Evolutionary conservation across 495 filamentous ascomycete genomes (phyloP).

Genomic region (Penicillium flavigenum): DNA sequence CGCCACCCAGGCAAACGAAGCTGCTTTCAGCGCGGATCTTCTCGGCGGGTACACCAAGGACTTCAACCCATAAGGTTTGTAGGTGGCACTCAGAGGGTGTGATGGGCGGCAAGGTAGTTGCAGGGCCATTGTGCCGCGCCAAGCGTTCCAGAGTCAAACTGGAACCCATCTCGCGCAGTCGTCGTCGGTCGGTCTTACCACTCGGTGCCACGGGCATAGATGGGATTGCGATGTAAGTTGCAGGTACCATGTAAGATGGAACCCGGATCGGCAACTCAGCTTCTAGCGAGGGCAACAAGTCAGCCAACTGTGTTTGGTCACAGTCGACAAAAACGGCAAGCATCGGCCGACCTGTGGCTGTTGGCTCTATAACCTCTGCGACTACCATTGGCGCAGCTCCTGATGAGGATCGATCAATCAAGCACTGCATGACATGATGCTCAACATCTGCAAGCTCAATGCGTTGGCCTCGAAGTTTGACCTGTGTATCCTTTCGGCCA

Average conservation of each 20-base stretch:
- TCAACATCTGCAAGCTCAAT: background rate
- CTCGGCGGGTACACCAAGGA: background rate
- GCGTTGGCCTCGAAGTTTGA: background rate
- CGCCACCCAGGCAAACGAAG: constrained; percentile 1
- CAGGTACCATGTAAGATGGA: too few relatives aligned
- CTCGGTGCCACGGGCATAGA: too few relatives aligned
- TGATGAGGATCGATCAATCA: too few relatives aligned
- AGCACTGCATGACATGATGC: background rate
- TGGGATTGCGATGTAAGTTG: too few relatives aligned
- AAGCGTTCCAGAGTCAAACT: background rate
- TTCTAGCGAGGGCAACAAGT: too few relatives aligned
- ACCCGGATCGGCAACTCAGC: too few relatives aligned
- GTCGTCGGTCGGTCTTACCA: background rate
- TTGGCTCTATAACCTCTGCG: background rate
- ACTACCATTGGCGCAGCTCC: too few relatives aligned
- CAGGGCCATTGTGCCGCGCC: background rate
- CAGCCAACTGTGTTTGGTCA: too few relatives aligned
- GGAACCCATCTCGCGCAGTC: background rate
- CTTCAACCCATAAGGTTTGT: background rate
- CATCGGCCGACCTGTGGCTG: background rate
- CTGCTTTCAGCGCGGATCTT: background rate
- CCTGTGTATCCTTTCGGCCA: too few relatives aligned
- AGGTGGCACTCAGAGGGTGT: background rate
- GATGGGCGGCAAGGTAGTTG: background rate
- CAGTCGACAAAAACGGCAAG: too few relatives aligned